Base-by-base conservation (phyloP, 2,329 filamentous ascomycete genomes). In the Phaeosphaeriaceae sp. region DNA sequence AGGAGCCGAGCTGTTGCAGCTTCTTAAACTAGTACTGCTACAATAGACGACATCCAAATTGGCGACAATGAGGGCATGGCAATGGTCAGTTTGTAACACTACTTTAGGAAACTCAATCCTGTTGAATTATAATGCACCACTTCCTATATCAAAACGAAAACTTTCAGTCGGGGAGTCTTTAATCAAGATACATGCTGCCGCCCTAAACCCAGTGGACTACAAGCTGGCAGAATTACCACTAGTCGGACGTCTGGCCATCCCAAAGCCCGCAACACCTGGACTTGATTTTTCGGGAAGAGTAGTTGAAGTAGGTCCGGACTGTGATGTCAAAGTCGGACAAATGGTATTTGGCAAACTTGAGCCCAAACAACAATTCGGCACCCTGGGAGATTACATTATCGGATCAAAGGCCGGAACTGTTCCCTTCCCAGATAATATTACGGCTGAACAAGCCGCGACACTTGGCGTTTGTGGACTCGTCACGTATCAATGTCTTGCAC, bases 151-250 rank as follows among this genome's bases (percentile, higher is more conserved):
- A 1, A 42, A 33, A 8, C 49, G 37, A 3, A 18, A 43, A 9
- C 49, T 65, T 1, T 16, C 26, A 4, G 8, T 48, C 5, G 55
- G 58, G 26, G 57, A 58, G 20, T 58, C 42, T 18, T 43, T 61
- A 1, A 48, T 63, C 12, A 46, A 53, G n/a, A 48, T 63, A 2
- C 46, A 61, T 32, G 41, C 47, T 33, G 60, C 59, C 15, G 54
- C 62, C 3, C 46, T 65, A n/a, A 65, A 65, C 36, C 62, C 59
- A 9, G 57, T 63, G 1, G 62, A 65, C 46, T 59, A 58, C 52
- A 65, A 65, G 33, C 38, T 61, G 3, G 51, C 62, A 3, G 52
- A 61, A 18, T 56, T 62, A 1, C 58, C 56, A 5, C 11, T 64
- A 1, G 39, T 62, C 5, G 53, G 53, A 3, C 50, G 57, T 20